These are phyloP conservation scores for Fusarium pseudonygamai DNA, from an alignment of 2,329 filamentous ascomycete genomes.

Conservation along the genomic window DNA sequence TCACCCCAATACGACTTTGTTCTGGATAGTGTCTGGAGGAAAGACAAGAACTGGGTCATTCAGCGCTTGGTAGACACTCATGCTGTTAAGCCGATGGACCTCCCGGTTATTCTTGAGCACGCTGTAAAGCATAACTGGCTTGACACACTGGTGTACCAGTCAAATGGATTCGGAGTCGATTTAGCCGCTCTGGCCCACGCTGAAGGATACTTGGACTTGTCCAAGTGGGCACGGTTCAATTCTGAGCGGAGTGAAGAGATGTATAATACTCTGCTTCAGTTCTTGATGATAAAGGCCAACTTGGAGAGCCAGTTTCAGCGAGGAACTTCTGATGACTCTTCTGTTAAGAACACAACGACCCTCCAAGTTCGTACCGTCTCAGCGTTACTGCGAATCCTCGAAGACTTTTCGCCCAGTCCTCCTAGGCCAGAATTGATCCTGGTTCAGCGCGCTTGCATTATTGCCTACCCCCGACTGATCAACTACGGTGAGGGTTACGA, in stretches of 20 bases:
- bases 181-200: constrained; percentile 87
- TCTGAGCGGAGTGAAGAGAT: constrained; percentile 74
- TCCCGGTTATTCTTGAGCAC: constrained; percentile 63
- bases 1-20: constrained; percentile 86
- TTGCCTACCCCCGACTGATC: constrained; percentile 91
- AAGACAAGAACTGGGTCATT: constrained; percentile 88
- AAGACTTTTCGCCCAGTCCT: constrained; percentile 71
- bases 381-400: constrained; percentile 80
- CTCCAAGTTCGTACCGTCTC: constrained; percentile 88
- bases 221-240: constrained; percentile 80
- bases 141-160: constrained; percentile 79
- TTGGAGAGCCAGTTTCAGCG: constrained; percentile 81
- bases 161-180: constrained; percentile 87
- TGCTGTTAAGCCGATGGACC: constrained; percentile 71
- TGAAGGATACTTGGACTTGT: constrained; percentile 79
- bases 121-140: constrained; percentile 86
- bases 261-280: constrained; percentile 77
- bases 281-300: constrained; percentile 84
- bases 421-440: constrained; percentile 75
- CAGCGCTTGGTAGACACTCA: constrained; percentile 84
- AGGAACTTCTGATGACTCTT: constrained; percentile 65
- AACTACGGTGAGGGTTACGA: constrained; percentile 96
- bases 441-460: constrained; percentile 88
- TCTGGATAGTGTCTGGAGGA: constrained; percentile 89
- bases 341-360: constrained; percentile 71